Evolutionary conservation across 1,139 yeast genomes (phyloP), one percentile per base, ranked within the genome.

Genomic region (Yamadazyma trypodendri): DNA sequence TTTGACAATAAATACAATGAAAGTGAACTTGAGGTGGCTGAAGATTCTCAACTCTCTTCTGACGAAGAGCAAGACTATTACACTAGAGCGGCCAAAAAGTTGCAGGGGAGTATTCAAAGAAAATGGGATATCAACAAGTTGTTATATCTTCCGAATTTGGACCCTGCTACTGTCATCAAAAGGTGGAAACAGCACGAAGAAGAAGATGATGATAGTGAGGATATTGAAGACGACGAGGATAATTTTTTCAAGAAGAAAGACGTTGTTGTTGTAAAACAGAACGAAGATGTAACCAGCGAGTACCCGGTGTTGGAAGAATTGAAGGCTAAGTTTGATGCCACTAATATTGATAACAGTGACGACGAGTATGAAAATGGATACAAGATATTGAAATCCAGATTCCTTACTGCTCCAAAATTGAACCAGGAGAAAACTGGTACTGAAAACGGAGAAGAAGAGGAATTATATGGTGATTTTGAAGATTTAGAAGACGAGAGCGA

Each of bases 111-210:
- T 8, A 45, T 57, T 18, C 54, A 51, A 45, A 59, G 78, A 69
- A 64, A 68, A 44, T 86, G 95, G 90, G 86, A 92, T 57, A 78
- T 92, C 44, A 81, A 84, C 52, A 87, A 85, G 55, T 65, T 92
- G 39, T 65, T 92, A 9, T 92, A 92, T 57, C 72, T 84, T 77
- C 79, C 81, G 39, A 84, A 85, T 48, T 67, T 88, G 30, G 77
- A 81, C 7, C 92, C 97, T 0, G 67, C 66, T 0, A 95, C 86
- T 38, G 96, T 79, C 20, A 66, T 90, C 34, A 69, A 66, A 34
- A 77, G 92, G 58, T 90, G 97, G 96, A 79, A 60, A 48, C 72
- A 66, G 9, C 69, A 65, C 27, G 65, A 52, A 1, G 68, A 63
- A 3, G 75, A 67, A 4, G 77, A 66, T 15, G 77, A 64, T 5